Percentiles rank a stretch among this genome's conserved stretches.
phyloP scores from a whole-genome alignment of 2,329 filamentous ascomycete species.

The Geoglossum cookeanum region DNA sequence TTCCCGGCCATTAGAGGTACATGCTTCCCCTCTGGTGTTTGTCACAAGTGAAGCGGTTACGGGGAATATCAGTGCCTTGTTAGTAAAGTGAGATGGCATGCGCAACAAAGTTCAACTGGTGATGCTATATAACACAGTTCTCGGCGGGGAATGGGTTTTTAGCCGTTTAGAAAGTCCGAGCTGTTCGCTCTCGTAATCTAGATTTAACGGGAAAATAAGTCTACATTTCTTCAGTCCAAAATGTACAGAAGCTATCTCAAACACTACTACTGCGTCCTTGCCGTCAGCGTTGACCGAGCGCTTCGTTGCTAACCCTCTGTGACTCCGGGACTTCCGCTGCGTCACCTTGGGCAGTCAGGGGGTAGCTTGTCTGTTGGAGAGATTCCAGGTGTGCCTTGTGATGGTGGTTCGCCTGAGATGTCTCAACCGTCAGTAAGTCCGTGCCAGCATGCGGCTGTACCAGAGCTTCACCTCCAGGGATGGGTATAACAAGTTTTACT shows the following conservation, averaged over 20 bases:
- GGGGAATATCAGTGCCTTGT: no score
- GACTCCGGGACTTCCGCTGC: conserved; percentile 37
- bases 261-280: neutral
- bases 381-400: conserved; percentile 71
- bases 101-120: no score
- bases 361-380: conserved; percentile 62
- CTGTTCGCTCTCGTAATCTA: neutral
- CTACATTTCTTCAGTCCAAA: neutral
- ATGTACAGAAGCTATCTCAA: neutral
- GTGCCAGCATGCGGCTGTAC: no score
- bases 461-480: neutral
- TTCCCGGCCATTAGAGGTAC: no score
- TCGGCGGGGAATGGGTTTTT: no score
- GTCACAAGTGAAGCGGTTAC: no score
- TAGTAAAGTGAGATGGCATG: no score
- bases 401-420: conserved; percentile 63
- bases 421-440: conserved; percentile 6
- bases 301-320: conserved; percentile 38
- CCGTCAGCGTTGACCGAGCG: conserved; percentile 38
- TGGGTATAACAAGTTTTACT: conserved; percentile 23
- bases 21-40: no score
- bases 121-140: no score
- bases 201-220: neutral
- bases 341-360: conserved; percentile 44
- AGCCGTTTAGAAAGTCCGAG: neutral